Conservation (phyloP, 139 green algal species). For the Closterium sp. region DNA sequence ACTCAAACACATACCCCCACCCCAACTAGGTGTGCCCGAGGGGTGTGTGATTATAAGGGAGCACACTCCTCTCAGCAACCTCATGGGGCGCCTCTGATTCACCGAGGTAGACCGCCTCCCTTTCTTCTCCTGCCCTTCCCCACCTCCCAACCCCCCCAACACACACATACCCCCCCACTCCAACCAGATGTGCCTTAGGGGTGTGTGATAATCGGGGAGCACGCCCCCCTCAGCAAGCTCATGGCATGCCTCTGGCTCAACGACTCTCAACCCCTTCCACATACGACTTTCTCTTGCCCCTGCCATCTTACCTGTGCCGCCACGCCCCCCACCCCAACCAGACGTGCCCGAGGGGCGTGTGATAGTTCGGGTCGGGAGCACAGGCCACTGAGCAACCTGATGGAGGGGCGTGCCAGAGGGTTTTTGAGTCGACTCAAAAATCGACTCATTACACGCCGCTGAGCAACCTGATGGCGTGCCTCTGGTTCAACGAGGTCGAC, state of each 20-base stretch:
- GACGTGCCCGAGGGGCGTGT: constrained; percentile 44
- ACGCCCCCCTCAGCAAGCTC: constrained; percentile 23
- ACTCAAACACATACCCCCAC: too few relatives aligned
- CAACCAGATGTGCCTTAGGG: too few relatives aligned
- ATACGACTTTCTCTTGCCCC: too few relatives aligned
- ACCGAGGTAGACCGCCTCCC: constrained; percentile 50
- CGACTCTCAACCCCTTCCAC: constrained; percentile 20
- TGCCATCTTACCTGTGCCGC: too few relatives aligned
- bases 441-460: constrained; percentile 35
- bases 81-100: constrained; percentile 43
- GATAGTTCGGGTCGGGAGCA: constrained; percentile 43
- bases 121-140: too few relatives aligned
- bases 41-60: constrained; percentile 38
- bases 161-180: too few relatives aligned
- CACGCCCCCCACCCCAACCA: background rate
- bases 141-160: too few relatives aligned
- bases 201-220: constrained; percentile 32
- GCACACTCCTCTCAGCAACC: constrained; percentile 12
- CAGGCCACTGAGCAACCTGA: constrained; percentile 23
- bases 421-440: too few relatives aligned
- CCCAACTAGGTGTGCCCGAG: constrained; percentile 32
- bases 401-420: too few relatives aligned
- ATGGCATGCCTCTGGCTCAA: constrained; percentile 50
- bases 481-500: constrained; percentile 52
- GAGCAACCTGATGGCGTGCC: constrained; percentile 30